Evolutionary conservation across 495 filamentous ascomycete genomes (phyloP), one percentile per base, ranked within the genome.

Genomic region (Neohortaea acidophila): DNA sequence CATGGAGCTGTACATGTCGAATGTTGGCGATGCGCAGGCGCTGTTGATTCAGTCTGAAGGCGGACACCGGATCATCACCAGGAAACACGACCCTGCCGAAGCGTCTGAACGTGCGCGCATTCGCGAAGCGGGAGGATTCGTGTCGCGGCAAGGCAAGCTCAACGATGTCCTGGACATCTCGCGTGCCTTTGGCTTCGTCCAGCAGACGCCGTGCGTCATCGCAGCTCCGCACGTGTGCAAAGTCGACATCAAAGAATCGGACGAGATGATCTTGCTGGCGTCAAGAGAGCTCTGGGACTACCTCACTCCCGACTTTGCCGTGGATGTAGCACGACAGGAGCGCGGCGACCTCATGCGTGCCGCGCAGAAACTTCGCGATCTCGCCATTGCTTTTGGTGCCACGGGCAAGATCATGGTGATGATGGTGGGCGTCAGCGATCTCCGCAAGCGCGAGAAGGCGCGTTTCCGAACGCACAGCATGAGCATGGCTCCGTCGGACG

Each of bases 361-460:
- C n/a, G 77, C 91, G 17, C 85, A 96, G 52, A 94, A 89, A 54
- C 72, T 96, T 7, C 76, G 89, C 21, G 89, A 99, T 63, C 63
- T 99, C 25, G 91, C 89, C 18, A 91, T 99, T 44, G 81, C 87
- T 2, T 96, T 93, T 53, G 91, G 89, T 14, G 79, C 86, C 21
- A 82, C 70, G 5, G 77, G 77, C 47, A 99, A 96, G 63, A 79
- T 99, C 47, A 96, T 94, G 89, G 84, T 99, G 1, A 93, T 94
- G 84, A 80, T 96, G 56, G 72, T 99, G 35, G 84, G 84, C 19
- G 79, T 99, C 28, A 77, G 79, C 38, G 84, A 94, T 53, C 60
- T 96, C 30, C 86, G 85, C 59, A 81, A 79, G 51, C 70, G 81
- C 33, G 79, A 85, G 43, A 69, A 76, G 41, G 74, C 71, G 19